Evolutionary conservation across 305 asterid genomes (phyloP).

Genomic region (Fraxinus sp.): DNA sequence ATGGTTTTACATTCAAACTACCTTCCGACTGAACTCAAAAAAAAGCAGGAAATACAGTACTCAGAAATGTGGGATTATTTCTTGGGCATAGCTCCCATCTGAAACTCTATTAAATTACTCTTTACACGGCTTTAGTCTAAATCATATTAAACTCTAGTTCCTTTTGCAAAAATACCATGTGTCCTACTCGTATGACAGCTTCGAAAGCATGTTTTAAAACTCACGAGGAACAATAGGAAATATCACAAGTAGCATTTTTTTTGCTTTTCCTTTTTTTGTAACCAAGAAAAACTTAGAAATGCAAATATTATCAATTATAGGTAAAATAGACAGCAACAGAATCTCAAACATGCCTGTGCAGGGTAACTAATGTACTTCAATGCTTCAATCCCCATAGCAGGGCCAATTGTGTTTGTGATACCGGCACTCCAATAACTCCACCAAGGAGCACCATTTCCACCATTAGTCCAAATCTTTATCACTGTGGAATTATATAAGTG

Average conservation of each 20-base stretch:
- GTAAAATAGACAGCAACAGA: background rate
- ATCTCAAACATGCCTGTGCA: slow-evolving; percentile 64
- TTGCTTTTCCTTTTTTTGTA: background rate
- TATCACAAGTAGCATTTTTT: background rate
- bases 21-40: background rate
- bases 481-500: slow-evolving; percentile 40
- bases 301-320: background rate
- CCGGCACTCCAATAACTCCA: slow-evolving; percentile 99
- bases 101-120: background rate
- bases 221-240: background rate
- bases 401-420: slow-evolving; percentile 90
- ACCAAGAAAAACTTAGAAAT: background rate
- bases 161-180: background rate
- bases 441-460: slow-evolving; percentile 89
- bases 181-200: background rate
- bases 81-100: background rate
- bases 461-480: slow-evolving; percentile 83
- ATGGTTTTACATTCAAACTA: background rate
- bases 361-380: slow-evolving; percentile 96
- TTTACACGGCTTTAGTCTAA: background rate
- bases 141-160: background rate
- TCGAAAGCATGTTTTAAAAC: background rate
- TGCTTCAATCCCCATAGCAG: slow-evolving; percentile 99
- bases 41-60: background rate
- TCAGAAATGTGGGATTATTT: background rate